Evolutionary conservation across 176 grass and related monocot genomes (phyloP).

Genomic region (Carex littledalei): DNA sequence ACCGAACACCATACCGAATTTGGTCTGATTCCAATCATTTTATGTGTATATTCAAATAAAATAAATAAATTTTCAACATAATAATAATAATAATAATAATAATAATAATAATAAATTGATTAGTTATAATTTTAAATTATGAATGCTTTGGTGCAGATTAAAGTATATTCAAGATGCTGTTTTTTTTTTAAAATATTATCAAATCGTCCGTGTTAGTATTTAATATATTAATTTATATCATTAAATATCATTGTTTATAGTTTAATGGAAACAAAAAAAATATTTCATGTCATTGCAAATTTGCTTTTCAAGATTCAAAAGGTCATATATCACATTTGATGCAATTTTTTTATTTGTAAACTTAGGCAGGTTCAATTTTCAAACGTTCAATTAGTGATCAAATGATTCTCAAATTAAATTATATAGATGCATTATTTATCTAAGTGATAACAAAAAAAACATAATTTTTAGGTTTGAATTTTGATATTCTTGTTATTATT

Average conservation of each 20-base stretch:
- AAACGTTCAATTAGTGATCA: background rate
- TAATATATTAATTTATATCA: background rate
- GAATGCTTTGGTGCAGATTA: background rate
- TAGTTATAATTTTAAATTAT: background rate
- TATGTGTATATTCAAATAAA: no score
- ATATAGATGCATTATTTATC: no score
- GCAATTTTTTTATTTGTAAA: no score
- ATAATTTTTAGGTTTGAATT: background rate
- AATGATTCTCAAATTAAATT: background rate
- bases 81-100: no score
- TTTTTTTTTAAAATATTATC: background rate
- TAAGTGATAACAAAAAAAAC: background rate
- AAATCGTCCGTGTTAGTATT: background rate
- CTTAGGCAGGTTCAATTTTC: no score
- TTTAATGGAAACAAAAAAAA: background rate
- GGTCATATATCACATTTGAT: no score
- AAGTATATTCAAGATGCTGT: background rate
- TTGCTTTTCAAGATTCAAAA: no score
- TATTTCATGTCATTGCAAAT: no score
- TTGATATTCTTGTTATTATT: background rate
- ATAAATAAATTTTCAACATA: no score
- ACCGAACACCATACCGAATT: no score
- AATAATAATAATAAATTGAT: background rate
- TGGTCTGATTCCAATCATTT: no score
- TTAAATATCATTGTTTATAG: background rate